Conservation (phyloP, 2,329 filamentous ascomycete species). For the Trichoderma hamatum region DNA sequence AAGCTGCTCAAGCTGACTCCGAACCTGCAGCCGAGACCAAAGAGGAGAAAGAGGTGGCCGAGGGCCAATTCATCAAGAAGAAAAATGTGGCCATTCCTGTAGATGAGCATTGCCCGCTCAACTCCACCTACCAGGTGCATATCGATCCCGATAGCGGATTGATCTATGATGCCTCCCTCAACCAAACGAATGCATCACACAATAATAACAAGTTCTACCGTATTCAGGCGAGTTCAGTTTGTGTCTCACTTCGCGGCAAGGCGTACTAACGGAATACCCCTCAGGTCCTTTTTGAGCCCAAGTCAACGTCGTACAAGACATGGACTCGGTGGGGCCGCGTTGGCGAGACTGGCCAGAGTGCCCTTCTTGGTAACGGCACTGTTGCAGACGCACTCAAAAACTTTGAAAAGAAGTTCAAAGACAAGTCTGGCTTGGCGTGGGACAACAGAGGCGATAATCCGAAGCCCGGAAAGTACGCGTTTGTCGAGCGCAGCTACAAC, state of each 20-base stretch:
- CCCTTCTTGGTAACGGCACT: slow-evolving; percentile 46
- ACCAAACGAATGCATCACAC: slow-evolving; percentile 70
- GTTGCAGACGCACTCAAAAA: slow-evolving; percentile 50
- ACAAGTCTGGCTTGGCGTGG: slow-evolving; percentile 63
- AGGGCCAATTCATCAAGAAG: slow-evolving; percentile 52
- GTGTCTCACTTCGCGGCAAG: not conserved
- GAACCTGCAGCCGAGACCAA: slow-evolving; percentile 44
- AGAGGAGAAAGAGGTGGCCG: slow-evolving; percentile 43
- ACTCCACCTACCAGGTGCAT: slow-evolving; percentile 56
- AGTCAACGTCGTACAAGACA: slow-evolving; percentile 51
- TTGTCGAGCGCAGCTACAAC: slow-evolving; percentile 77
- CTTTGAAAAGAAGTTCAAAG: slow-evolving; percentile 65
- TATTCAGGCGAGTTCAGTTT: slow-evolving; percentile 58
- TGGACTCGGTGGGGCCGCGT: slow-evolving; percentile 87
- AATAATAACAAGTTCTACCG: slow-evolving; percentile 88
- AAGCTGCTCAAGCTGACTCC: slow-evolving; percentile 32
- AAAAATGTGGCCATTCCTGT: slow-evolving; percentile 52
- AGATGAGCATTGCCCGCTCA: slow-evolving; percentile 49
- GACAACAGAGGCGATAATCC: slow-evolving; percentile 56
- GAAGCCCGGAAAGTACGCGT: slow-evolving; percentile 73
- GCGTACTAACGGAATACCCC: not conserved
- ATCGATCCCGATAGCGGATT: slow-evolving; percentile 62
- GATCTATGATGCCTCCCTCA: slow-evolving; percentile 79
- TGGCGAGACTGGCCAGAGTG: slow-evolving; percentile 58
- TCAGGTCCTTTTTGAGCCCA: slow-evolving; percentile 41